Evolutionary conservation across 768 basidiomycete genomes (phyloP).

Genomic region (Lentinus brumalis): DNA sequence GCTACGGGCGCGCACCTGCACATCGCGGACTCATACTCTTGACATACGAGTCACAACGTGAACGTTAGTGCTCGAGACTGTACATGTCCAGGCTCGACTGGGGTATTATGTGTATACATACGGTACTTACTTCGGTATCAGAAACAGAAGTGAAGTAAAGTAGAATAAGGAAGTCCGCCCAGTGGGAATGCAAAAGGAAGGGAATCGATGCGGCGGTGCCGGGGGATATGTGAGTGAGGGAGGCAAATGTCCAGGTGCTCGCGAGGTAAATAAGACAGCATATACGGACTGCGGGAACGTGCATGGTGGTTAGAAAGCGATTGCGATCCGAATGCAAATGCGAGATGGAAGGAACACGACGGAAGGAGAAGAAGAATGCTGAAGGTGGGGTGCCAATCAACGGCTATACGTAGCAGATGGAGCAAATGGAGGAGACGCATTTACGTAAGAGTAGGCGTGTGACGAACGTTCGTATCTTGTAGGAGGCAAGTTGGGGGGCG

Average conservation of each 20-base stretch:
- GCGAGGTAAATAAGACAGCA: neutral
- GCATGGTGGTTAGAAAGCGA: neutral
- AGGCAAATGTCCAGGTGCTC: neutral
- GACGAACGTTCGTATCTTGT: neutral
- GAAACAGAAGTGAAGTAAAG: too few relatives aligned
- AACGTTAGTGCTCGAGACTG: too few relatives aligned
- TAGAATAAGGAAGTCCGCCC: too few relatives aligned
- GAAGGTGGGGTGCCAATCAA: too few relatives aligned
- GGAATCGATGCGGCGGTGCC: neutral
- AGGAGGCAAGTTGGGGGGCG: neutral
- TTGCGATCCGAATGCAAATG: neutral
- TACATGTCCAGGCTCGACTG: too few relatives aligned
- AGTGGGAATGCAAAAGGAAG: neutral
- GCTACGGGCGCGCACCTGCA: too few relatives aligned
- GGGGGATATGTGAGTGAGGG: neutral
- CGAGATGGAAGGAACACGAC: neutral
- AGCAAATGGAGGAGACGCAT: neutral
- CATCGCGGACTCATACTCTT: too few relatives aligned
- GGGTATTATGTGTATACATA: neutral
- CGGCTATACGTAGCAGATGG: neutral
- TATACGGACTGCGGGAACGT: neutral
- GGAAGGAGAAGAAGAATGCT: too few relatives aligned
- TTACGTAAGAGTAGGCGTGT: neutral
- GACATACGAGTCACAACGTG: too few relatives aligned
- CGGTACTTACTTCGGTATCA: neutral